Evolutionary conservation across 2,329 filamentous ascomycete genomes (phyloP), one percentile per base, ranked within the genome.

Genomic region (Nemania abortiva): DNA sequence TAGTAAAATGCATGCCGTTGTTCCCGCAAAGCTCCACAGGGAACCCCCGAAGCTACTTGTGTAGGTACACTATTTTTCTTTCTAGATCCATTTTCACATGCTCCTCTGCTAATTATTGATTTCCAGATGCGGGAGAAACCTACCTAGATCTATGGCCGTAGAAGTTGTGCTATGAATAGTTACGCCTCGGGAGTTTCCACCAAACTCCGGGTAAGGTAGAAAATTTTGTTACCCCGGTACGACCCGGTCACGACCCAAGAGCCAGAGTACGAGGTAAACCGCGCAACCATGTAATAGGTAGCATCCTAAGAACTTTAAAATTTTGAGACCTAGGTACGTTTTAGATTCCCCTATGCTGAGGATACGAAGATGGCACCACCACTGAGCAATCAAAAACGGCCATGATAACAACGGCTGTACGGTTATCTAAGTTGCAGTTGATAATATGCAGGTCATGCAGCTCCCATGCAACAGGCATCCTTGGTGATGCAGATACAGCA

Each of bases 51-150:
- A 56, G 50, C 15, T 31, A 29, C 20, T 9, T 37, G 24, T n/a
- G 20, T 34, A 56, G 45, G 10, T 62, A 49, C n/a, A 22, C 20
- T 49, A 49, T 22, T 20, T 5, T 54, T 47, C 52, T 59, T 29
- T 15, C 9, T 22, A 58, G 50, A 54, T 45, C 65, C 68, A 65
- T 65, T 70, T 70, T 70, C 68, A 70, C 68, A 65, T 70, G 68
- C 11, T 29, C 5, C 4, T 9, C 22, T 22, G 3, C 24, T 45
- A 59, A 15, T 34, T 13, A 24, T 47, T 45, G 18, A 69, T 22
- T 42, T 39, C 42, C 24, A 20, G 29, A 24, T 20, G 27, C 45
- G 18, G 20, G 2, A 50, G n/a, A 24, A 55, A 34, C n/a, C n/a
- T n/a, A 64, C 11, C 22, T 39, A 13, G 24, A 47, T 11, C n/a